Conservation (phyloP, 2,329 filamentous ascomycete species). For the Magnaporthiopsis incrustans region DNA sequence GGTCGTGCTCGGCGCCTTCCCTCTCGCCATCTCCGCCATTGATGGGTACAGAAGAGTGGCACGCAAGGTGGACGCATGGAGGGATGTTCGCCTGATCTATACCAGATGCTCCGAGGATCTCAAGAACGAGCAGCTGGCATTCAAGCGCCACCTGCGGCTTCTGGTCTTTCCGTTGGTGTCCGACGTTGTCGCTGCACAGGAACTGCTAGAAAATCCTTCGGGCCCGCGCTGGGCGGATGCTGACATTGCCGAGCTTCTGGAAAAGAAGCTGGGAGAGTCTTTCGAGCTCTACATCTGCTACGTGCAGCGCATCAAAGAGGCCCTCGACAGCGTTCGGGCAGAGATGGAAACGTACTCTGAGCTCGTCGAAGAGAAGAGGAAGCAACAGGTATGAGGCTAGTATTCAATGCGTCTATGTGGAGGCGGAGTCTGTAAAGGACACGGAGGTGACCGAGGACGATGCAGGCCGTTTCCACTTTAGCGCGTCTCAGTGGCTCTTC, state of each 20-base stretch:
- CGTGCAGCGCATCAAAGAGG: neutral
- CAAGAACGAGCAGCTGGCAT: neutral
- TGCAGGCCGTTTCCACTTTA: neutral
- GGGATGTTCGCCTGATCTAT: neutral
- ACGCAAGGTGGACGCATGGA: neutral
- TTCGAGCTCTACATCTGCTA: constrained; percentile 1
- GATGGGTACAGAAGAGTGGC: neutral
- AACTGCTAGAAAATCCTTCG: neutral
- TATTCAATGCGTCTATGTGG: no score
- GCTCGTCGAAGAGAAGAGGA: neutral
- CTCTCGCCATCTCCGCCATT: neutral
- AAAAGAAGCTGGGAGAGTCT: neutral
- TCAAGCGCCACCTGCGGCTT: neutral
- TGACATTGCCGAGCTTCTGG: neutral
- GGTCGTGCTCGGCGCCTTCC: neutral
- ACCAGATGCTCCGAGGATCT: neutral
- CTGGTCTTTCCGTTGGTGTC: neutral
- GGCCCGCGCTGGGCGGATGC: neutral
- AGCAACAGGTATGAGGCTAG: neutral
- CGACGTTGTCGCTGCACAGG: neutral
- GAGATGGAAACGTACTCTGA: neutral
- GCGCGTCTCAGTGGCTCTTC: neutral
- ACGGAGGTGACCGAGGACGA: no score
- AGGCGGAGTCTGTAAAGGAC: no score
- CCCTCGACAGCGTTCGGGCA: neutral